Percentiles rank a stretch among this genome's conserved stretches.
These are phyloP conservation scores for Whalleya microplaca DNA, from an alignment of 2,329 filamentous ascomycete genomes.

Conservation along the genomic window DNA sequence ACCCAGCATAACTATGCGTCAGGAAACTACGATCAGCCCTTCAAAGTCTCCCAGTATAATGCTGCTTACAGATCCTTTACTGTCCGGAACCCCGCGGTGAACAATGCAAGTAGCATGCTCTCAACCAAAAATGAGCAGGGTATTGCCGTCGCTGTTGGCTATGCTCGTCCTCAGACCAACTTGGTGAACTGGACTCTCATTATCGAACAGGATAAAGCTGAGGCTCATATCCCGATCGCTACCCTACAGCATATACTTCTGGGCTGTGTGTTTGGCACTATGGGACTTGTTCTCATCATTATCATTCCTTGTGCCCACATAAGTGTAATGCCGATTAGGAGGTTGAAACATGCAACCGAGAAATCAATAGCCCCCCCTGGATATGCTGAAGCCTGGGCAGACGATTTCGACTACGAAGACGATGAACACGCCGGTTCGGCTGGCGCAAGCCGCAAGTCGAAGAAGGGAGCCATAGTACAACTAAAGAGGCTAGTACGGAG, in stretches of 20 bases:
- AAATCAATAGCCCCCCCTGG: constrained; percentile 71
- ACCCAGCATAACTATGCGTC: constrained; percentile 44
- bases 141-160: constrained; percentile 75
- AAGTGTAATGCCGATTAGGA: constrained; percentile 77
- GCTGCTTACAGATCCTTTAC: constrained; percentile 65
- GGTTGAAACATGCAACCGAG: constrained; percentile 74
- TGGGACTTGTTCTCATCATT: constrained; percentile 71
- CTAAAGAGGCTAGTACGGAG: constrained; percentile 44
- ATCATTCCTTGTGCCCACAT: constrained; percentile 81
- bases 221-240: constrained; percentile 77
- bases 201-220: constrained; percentile 73
- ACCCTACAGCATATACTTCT: constrained; percentile 80
- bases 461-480: constrained; percentile 45
- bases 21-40: constrained; percentile 53
- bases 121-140: constrained; percentile 75
- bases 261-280: constrained; percentile 82
- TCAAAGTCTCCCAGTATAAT: constrained; percentile 64
- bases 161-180: constrained; percentile 67
- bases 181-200: constrained; percentile 83
- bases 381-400: constrained; percentile 53
- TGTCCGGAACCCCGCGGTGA: constrained; percentile 51
- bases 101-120: constrained; percentile 71
- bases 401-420: constrained; percentile 52
- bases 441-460: constrained; percentile 41
- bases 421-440: constrained; percentile 38